phyloP scores from a whole-genome alignment of 805 yeast species.

The Wickerhamiella allomyrinae region DNA sequence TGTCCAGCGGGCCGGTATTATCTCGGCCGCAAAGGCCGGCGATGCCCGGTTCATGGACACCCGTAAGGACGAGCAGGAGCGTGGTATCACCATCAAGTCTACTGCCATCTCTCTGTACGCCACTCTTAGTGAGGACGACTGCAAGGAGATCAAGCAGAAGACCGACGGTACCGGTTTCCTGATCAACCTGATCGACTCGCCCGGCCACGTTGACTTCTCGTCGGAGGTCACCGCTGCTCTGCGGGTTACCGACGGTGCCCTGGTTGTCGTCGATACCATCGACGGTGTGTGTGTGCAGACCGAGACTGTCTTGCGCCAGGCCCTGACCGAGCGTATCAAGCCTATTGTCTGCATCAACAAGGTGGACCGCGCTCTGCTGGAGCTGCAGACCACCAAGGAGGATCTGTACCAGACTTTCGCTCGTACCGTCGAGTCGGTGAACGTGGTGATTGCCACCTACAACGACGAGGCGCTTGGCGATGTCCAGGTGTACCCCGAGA shows the following conservation, averaged over 20 bases:
- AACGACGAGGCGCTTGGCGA: constrained; percentile 85
- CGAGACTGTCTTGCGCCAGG: constrained; percentile 98
- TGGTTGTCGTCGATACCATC: constrained; percentile 97
- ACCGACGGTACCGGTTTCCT: constrained; percentile 88
- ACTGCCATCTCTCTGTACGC: constrained; percentile 95
- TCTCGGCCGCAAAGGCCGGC: constrained; percentile 99
- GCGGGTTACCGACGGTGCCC: constrained; percentile 99
- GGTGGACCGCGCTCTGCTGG: constrained; percentile 98
- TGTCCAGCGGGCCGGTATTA: constrained; percentile 98
- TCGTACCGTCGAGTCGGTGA: constrained; percentile 98
- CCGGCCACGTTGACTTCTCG: constrained; percentile 99
- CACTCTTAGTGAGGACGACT: constrained; percentile 73
- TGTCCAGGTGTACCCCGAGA: constrained; percentile 95
- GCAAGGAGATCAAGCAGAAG: constrained; percentile 78
- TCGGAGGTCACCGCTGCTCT: constrained; percentile 99
- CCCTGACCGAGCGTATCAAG: constrained; percentile 98
- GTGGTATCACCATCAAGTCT: constrained; percentile 99
- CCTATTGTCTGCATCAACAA: constrained; percentile 98
- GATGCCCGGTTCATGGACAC: constrained; percentile 99
- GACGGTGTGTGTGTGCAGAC: constrained; percentile 99
- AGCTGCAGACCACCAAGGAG: constrained; percentile 97
- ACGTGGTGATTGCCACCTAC: constrained; percentile 95
- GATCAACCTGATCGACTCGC: constrained; percentile 97
- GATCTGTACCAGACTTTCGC: constrained; percentile 96
- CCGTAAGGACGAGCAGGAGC: constrained; percentile 99